A percentile compares a stretch with the other conserved stretches of the same genome.
These are phyloP conservation scores for Acacia crassicarpa DNA, from an alignment of 306 rosid species.

Conservation along the genomic window DNA sequence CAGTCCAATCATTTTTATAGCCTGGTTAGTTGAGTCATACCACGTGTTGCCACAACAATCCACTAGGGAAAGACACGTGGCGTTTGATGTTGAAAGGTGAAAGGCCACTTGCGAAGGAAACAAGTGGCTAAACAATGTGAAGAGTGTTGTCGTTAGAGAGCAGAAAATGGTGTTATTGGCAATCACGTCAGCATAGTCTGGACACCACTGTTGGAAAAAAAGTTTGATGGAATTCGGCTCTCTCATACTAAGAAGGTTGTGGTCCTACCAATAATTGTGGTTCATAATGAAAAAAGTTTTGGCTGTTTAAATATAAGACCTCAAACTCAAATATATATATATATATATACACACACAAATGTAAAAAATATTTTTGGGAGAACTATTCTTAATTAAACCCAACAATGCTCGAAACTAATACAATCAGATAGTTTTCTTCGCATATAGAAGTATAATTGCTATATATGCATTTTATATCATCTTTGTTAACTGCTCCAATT, in stretches of 20 bases:
- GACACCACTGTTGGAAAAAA: background rate
- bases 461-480: background rate
- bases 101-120: slow-evolving; percentile 15
- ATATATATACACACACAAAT: no score
- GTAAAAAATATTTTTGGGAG: no score
- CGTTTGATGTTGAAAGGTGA: background rate
- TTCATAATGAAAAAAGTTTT: no score
- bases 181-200: slow-evolving; percentile 16
- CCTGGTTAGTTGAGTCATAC: background rate
- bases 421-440: background rate
- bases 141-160: background rate
- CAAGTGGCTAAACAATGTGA: background rate
- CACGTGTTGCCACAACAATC: background rate
- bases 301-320: no score
- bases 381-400: accelerated
- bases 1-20: background rate
- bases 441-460: background rate
- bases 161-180: background rate
- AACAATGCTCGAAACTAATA: no score
- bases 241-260: background rate
- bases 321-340: no score
- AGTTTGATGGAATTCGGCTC: background rate
- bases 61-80: background rate
- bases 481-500: background rate
- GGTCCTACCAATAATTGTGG: background rate